Percentiles rank a stretch among this genome's conserved stretches.
phyloP scores from a whole-genome alignment of 805 yeast genomes.

The Lipomyces yamadae region DNA sequence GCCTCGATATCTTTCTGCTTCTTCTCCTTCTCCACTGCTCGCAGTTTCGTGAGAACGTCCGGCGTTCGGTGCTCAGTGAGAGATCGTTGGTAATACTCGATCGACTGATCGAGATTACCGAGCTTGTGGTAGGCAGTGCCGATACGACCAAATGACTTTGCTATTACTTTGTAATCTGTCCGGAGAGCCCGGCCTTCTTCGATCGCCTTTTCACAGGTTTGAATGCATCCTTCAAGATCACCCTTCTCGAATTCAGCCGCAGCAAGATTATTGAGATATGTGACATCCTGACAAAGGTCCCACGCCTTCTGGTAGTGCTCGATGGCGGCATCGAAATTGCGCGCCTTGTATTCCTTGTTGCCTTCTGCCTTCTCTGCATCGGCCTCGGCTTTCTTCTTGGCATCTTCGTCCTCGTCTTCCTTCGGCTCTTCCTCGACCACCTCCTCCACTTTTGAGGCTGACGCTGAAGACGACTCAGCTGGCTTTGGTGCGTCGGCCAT shows the following conservation, averaged over 20 bases:
- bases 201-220: conserved; percentile 79
- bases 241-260: conserved; percentile 98
- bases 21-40: conserved; percentile 83
- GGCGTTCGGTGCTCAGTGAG: conserved; percentile 97
- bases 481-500: conserved; percentile 42
- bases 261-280: conserved; percentile 92
- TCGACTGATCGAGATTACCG: conserved; percentile 73
- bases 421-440: conserved; percentile 44
- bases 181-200: conserved; percentile 88
- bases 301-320: conserved; percentile 84
- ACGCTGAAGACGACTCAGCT: conserved; percentile 41
- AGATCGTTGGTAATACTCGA: conserved; percentile 81
- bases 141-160: conserved; percentile 90
- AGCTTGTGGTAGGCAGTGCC: conserved; percentile 81
- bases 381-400: conserved; percentile 45
- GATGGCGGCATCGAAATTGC: conserved; percentile 92
- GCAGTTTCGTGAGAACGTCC: conserved; percentile 83
- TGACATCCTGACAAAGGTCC: conserved; percentile 78
- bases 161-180: conserved; percentile 89
- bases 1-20: conserved; percentile 76
- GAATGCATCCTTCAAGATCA: conserved; percentile 82
- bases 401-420: conserved; percentile 45
- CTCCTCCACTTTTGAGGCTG: conserved; percentile 21
- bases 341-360: conserved; percentile 80
- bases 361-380: conserved; percentile 77